Percentiles rank a stretch among this genome's conserved stretches.
phyloP scores from a whole-genome alignment of 306 rosid species.

The Vicia faba region DNA sequence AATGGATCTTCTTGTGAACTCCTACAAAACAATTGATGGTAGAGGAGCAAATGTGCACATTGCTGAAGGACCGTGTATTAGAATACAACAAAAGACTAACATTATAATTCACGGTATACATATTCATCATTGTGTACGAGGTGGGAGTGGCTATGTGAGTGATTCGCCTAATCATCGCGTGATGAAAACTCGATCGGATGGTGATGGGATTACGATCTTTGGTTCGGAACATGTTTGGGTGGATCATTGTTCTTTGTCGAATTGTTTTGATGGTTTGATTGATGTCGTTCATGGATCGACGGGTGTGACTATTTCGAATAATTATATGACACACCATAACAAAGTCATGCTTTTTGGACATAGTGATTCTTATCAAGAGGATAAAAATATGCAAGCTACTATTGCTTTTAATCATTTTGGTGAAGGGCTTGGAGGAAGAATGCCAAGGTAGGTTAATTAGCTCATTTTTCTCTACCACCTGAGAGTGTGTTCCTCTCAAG shows the following conservation, averaged over 20 bases:
- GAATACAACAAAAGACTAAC: conserved; percentile 58
- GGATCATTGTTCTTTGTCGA: conserved; percentile 69
- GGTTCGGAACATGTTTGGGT: conserved; percentile 76
- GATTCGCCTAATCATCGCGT: conserved; percentile 62
- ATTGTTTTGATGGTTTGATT: conserved; percentile 70
- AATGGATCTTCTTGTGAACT: conserved; percentile 72
- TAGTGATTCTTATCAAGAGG: conserved; percentile 64
- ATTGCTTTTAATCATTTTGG: conserved; percentile 94
- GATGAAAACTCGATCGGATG: conserved; percentile 67
- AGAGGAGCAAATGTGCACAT: conserved; percentile 74
- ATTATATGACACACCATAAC: conserved; percentile 76
- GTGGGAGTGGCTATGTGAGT: conserved; percentile 66
- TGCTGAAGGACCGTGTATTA: conserved; percentile 81
- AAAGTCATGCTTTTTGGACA: conserved; percentile 92
- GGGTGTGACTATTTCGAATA: conserved; percentile 71
- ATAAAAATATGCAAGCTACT: conserved; percentile 55
- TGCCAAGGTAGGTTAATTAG: conserved; percentile 42
- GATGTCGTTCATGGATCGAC: conserved; percentile 60
- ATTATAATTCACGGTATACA: conserved; percentile 75
- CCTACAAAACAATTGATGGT: conserved; percentile 84
- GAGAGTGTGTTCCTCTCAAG: too few species aligned
- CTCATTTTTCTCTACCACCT: not conserved
- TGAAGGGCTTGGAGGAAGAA: conserved; percentile 81
- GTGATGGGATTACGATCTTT: conserved; percentile 68
- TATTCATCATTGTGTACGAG: conserved; percentile 72